phyloP scores from a whole-genome alignment of 164 flowering plant genomes.

The Litsea cubeba region DNA sequence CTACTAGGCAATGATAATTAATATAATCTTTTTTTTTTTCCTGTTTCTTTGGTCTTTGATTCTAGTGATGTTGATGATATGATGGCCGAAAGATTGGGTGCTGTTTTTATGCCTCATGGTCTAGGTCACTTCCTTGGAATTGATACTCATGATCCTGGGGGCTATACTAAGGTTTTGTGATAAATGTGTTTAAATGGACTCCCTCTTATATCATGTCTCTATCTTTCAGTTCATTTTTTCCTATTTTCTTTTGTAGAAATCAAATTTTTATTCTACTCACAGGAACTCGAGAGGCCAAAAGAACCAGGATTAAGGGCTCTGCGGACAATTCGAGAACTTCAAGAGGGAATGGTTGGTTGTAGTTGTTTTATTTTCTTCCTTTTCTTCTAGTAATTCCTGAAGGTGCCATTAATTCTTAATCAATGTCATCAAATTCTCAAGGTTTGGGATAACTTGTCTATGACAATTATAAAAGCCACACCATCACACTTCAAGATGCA shows the following conservation, averaged over 20 bases:
- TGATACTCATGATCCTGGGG: constrained; percentile 98
- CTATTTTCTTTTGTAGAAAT: neutral
- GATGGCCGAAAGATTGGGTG: constrained; percentile 78
- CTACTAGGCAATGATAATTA: neutral
- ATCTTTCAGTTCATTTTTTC: neutral
- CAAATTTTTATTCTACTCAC: constrained; percentile 13
- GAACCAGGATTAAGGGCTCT: constrained; percentile 79
- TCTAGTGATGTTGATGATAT: constrained; percentile 75
- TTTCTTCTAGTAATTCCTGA: too few species aligned
- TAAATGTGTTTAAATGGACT: constrained; percentile 1
- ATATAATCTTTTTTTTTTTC: neutral
- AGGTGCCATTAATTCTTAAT: neutral
- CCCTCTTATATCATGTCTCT: constrained; percentile 1
- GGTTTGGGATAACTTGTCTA: neutral
- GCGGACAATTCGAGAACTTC: constrained; percentile 66
- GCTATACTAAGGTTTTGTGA: constrained; percentile 57
- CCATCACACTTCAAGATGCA: neutral
- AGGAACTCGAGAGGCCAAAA: constrained; percentile 74
- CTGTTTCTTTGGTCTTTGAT: constrained; percentile 2
- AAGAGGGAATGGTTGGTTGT: constrained; percentile 79
- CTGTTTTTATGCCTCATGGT: constrained; percentile 97
- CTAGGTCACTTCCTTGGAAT: constrained; percentile 89
- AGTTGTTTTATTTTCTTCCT: neutral
- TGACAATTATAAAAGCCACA: neutral
- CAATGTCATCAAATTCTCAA: neutral